Evolutionary conservation across 345 rosid genomes (phyloP), one percentile per base, ranked within the genome.

Genomic region (Brassica juncea): DNA sequence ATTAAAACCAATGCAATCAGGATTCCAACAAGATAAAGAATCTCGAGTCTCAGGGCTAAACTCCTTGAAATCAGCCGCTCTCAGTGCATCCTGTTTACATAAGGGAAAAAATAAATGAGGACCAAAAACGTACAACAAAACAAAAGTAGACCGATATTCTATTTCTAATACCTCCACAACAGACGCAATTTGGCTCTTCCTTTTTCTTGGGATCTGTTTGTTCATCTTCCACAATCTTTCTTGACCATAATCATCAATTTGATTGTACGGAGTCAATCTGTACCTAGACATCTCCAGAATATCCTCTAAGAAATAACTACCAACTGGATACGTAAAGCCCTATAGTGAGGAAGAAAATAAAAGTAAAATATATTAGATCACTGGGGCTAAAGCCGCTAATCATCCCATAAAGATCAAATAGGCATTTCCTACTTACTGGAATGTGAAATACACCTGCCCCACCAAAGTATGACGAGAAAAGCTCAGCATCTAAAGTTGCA

Each of bases 401-500:
- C 75, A 77, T 61, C 23, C 35, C 35, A 42, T 21, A 42, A 72
- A 64, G 30, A 57, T 37, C 21, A 10, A 77, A 71, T 23, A 54
- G 66, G 6, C 11, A 37, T 61, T 82, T 82, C 78, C 70, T 69
- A 86, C 95, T 84, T 85, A 92, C 97, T 67, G 94, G 97, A 80
- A 94, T 92, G 70, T 65, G 82, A 58, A 92, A 84, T 72, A 87
- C 73, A 58, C 92, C 92, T 80, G 97, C 92, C 80, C 91, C 94
- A 60, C 83, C 88, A 89, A 94, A 94, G 86, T 91, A 94, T 21
- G 89, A 91, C 12, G 97, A 89, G 84, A 92, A 94, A 75, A 92
- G 92, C 81, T 94, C 93, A n/a, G 97, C 91, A 82, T 94, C 97
- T 68, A 94, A 78, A 54, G 93, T 88, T 77, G 98, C 98, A 80